These are phyloP conservation scores for Agastache rugosa DNA, from an alignment of 257 asterid species.

Conservation along the genomic window DNA sequence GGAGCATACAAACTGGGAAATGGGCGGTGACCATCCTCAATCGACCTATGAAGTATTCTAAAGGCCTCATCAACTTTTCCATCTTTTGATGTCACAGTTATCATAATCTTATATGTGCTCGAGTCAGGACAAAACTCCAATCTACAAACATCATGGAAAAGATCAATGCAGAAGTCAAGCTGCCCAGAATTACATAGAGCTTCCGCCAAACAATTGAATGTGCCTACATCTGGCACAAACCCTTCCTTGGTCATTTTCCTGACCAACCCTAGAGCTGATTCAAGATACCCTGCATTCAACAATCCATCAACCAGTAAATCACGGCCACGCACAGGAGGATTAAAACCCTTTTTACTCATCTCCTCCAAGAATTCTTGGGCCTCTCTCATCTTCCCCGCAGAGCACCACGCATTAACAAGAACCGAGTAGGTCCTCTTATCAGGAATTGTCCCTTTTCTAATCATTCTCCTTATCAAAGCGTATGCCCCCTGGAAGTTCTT, in stretches of 20 bases:
- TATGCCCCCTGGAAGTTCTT: conserved; percentile 97
- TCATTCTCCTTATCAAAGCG: conserved; percentile 92
- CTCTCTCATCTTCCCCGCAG: conserved; percentile 93
- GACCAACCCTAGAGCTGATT: conserved; percentile 87
- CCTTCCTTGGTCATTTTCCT: conserved; percentile 91
- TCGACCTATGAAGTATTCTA: conserved; percentile 69
- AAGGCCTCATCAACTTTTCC: conserved; percentile 85
- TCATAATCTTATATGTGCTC: conserved; percentile 71
- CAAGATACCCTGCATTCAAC: conserved; percentile 94
- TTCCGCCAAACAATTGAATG: conserved; percentile 83
- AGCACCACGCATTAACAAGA: conserved; percentile 96
- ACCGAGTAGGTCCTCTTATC: conserved; percentile 81
- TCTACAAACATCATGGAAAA: conserved; percentile 70
- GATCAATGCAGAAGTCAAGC: conserved; percentile 73
- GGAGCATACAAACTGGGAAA: conserved; percentile 98
- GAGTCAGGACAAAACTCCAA: conserved; percentile 74
- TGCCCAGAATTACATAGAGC: conserved; percentile 78
- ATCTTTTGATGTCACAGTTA: conserved; percentile 67
- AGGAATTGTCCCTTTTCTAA: conserved; percentile 67
- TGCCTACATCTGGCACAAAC: conserved; percentile 80
- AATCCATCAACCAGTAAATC: conserved; percentile 88
- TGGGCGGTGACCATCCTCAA: conserved; percentile 87
- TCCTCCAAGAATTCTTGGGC: conserved; percentile 95
- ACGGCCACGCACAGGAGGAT: conserved; percentile 96
- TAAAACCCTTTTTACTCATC: conserved; percentile 87